A percentile compares a stretch with the other conserved stretches of the same genome.
Evolutionary conservation across 208 protist species (phyloP).

Genomic region (Phytomonas francai): DNA sequence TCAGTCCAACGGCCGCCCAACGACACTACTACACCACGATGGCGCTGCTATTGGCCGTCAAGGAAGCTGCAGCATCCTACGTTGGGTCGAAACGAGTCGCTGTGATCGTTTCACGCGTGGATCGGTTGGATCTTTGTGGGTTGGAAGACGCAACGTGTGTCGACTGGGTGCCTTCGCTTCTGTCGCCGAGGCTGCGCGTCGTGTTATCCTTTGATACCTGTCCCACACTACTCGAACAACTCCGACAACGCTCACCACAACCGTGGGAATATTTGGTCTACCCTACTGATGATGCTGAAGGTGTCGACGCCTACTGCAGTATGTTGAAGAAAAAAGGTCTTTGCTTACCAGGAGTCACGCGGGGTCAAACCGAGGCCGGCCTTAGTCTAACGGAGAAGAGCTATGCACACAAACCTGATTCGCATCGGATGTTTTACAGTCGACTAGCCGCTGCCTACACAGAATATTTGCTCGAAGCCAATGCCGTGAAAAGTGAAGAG

Average conservation of each 20-base stretch:
- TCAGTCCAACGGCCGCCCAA: constrained; percentile 15
- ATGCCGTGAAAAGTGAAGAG: constrained; percentile 28
- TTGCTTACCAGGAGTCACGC: neutral
- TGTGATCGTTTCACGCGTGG: constrained; percentile 49
- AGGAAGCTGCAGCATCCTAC: constrained; percentile 39
- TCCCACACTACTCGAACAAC: constrained; percentile 45
- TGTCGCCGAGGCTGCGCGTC: constrained; percentile 44
- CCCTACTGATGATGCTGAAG: neutral
- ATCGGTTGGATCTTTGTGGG: constrained; percentile 53
- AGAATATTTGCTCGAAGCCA: constrained; percentile 24
- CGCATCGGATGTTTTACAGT: constrained; percentile 39
- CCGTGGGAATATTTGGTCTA: constrained; percentile 73
- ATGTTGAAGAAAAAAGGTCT: neutral
- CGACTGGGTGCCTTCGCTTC: constrained; percentile 65
- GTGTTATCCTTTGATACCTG: constrained; percentile 61
- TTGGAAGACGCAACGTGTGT: constrained; percentile 22
- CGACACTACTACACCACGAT: constrained; percentile 31
- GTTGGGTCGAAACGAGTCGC: constrained; percentile 30
- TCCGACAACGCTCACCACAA: constrained; percentile 66
- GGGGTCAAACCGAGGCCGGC: constrained; percentile 12
- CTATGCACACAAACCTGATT: constrained; percentile 67
- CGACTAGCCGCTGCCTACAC: constrained; percentile 46
- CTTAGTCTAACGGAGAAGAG: constrained; percentile 46
- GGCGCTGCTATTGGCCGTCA: constrained; percentile 33
- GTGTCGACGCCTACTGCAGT: neutral